phyloP scores from a whole-genome alignment of 2,329 filamentous ascomycete genomes.

The Pseudocercospora musae region DNA sequence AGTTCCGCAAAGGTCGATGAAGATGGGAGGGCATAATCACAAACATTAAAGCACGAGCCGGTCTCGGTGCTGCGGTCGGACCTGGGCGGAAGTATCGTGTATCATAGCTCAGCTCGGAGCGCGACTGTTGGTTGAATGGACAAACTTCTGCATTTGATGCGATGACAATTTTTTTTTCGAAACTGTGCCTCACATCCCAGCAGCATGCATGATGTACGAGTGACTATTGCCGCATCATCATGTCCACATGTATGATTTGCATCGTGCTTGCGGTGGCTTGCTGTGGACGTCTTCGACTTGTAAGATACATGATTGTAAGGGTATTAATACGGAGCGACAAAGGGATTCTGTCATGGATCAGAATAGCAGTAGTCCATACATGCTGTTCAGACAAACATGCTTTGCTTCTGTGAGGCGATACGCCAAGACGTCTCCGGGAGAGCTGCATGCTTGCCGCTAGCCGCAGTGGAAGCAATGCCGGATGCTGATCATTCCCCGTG shows the following conservation, averaged over 20 bases:
- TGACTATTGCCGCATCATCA: too few relatives aligned
- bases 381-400: too few relatives aligned
- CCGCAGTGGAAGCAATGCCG: neutral
- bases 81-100: neutral
- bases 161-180: neutral
- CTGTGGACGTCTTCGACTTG: too few relatives aligned
- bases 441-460: neutral
- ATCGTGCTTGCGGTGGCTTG: too few relatives aligned
- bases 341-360: too few relatives aligned
- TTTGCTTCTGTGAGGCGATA: too few relatives aligned
- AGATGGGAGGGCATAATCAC: neutral
- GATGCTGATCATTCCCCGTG: neutral
- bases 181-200: too few relatives aligned
- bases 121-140: neutral
- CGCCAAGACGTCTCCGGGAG: neutral
- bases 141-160: neutral
- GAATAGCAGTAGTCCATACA: too few relatives aligned
- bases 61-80: neutral
- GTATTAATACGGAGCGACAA: too few relatives aligned
- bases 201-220: too few relatives aligned
- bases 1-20: neutral
- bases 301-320: too few relatives aligned
- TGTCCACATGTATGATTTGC: too few relatives aligned
- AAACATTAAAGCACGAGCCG: neutral
- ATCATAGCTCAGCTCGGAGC: neutral